Conservation (phyloP, 129 eudicot genomes). For the Flaveria ramosissima region DNA sequence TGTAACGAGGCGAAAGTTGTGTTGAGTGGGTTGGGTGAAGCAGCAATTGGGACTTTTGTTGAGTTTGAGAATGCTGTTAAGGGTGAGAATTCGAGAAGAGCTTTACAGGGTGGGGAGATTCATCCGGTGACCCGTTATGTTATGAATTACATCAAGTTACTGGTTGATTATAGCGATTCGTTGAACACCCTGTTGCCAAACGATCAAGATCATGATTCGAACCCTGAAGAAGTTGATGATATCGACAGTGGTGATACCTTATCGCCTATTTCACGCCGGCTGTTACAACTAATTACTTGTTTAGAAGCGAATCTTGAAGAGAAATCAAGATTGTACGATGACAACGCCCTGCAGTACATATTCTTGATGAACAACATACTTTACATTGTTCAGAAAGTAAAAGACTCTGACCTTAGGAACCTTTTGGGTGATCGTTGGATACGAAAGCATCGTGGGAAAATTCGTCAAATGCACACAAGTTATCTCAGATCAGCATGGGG, state of each 20-base stretch:
- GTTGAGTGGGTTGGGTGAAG: conserved; percentile 37
- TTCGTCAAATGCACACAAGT: conserved; percentile 80
- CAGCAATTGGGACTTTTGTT: no score
- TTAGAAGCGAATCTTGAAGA: neutral
- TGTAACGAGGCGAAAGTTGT: conserved; percentile 75
- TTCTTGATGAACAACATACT: conserved; percentile 87
- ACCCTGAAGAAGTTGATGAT: conserved; percentile 28
- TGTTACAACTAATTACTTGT: conserved; percentile 61
- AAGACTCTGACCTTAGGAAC: conserved; percentile 77
- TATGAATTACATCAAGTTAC: no score
- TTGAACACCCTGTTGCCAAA: no score
- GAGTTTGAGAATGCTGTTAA: no score
- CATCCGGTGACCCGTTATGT: no score
- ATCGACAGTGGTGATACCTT: conserved; percentile 46
- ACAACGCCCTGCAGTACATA: conserved; percentile 49
- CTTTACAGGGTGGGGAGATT: no score
- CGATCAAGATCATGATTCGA: conserved; percentile 24
- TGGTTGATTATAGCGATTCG: no score
- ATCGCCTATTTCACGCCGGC: conserved; percentile 60
- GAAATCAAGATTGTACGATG: no score
- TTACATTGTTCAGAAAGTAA: conserved; percentile 81
- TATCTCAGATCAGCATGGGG: conserved; percentile 96
- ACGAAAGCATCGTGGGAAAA: conserved; percentile 70
- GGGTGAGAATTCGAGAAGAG: no score
- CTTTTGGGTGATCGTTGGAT: conserved; percentile 92